Evolutionary conservation across 306 rosid species (phyloP).

Genomic region (Pyrus communis): DNA sequence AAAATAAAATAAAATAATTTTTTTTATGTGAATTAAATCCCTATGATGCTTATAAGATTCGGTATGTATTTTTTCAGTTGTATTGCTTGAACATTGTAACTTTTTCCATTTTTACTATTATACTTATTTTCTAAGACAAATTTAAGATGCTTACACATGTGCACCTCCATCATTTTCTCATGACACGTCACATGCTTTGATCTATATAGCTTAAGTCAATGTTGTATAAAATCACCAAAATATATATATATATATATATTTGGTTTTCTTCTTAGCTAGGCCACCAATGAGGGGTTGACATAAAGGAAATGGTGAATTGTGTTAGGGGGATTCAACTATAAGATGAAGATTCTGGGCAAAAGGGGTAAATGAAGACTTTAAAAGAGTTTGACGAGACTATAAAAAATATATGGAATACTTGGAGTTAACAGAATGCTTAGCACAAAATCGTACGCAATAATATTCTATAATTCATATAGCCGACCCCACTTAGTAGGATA

Average conservation of each 20-base stretch:
- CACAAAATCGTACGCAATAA: too few relatives aligned
- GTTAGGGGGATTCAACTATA: too few relatives aligned
- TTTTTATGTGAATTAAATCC: neutral
- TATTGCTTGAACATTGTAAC: too few relatives aligned
- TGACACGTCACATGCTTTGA: neutral
- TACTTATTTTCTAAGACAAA: neutral
- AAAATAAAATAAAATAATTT: too few relatives aligned
- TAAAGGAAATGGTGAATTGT: neutral
- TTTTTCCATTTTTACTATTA: neutral
- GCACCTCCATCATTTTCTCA: neutral
- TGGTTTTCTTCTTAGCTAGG: neutral
- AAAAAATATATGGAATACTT: too few relatives aligned
- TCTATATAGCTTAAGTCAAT: neutral
- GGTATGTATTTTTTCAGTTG: too few relatives aligned
- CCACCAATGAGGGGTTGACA: slow-evolving; percentile 5
- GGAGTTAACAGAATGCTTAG: too few relatives aligned
- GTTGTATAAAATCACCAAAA: neutral
- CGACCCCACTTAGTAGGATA: too few relatives aligned
- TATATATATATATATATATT: neutral
- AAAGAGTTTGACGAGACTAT: too few relatives aligned
- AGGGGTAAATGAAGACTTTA: fast-evolving
- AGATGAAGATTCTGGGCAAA: too few relatives aligned
- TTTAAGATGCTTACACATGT: slow-evolving; percentile 1
- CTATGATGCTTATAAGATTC: neutral
- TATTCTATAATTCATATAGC: too few relatives aligned